Conservation (phyloP, 2,329 filamentous ascomycete species). For the Tympanopsis confertula region DNA sequence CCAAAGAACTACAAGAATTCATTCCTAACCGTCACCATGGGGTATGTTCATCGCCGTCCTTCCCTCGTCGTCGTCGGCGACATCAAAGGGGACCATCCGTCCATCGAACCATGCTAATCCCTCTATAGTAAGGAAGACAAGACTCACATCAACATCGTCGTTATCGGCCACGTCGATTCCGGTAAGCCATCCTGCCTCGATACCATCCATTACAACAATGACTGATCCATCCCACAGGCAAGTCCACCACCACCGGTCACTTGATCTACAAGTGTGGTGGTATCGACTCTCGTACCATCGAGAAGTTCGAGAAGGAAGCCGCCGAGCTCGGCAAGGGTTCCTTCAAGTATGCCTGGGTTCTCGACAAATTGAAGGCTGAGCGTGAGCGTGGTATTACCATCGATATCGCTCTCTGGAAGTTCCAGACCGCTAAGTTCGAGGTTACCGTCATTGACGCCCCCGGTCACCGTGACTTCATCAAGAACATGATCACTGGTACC, state of each 20-base stretch:
- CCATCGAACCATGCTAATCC: not conserved
- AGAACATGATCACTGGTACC: conserved; percentile 99
- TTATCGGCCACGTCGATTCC: conserved; percentile 97
- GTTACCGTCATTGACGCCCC: conserved; percentile 98
- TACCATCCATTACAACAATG: conserved; percentile 11
- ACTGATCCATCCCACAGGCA: not conserved
- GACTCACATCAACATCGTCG: conserved; percentile 94
- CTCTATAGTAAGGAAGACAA: conserved; percentile 78
- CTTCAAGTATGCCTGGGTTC: conserved; percentile 99
- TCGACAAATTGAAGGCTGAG: conserved; percentile 99
- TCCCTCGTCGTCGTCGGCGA: not conserved
- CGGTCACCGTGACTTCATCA: conserved; percentile 99
- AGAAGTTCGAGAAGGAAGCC: conserved; percentile 99
- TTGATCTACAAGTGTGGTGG: conserved; percentile 99
- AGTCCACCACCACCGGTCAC: conserved; percentile 55
- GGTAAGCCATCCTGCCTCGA: conserved; percentile 80
- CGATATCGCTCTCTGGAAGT: conserved; percentile 99
- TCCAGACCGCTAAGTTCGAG: conserved; percentile 96
- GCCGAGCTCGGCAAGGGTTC: conserved; percentile 99
- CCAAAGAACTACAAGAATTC: conserved; percentile 32
- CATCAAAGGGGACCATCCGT: not conserved
- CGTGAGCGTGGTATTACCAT: conserved; percentile 99
- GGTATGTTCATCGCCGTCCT: conserved; percentile 13
- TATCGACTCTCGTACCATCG: conserved; percentile 99
- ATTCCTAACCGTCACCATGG: conserved; percentile 22